Evolutionary conservation across 2,329 filamentous ascomycete genomes (phyloP), one percentile per base, ranked within the genome.

Genomic region (Clarireedia homoeocarpa): DNA sequence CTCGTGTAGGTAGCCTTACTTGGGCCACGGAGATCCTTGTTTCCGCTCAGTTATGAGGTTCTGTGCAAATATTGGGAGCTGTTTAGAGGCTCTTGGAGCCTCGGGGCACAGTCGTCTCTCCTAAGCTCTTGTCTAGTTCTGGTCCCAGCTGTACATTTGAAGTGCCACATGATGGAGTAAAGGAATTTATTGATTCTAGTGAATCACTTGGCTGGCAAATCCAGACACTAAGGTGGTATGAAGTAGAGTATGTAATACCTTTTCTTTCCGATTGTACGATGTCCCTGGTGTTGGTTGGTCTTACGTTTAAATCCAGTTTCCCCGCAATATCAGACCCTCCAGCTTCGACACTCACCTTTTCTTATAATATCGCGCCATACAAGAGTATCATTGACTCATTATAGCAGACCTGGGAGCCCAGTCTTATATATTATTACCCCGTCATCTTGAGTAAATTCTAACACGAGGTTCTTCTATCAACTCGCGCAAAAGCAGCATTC

Each of bases 311-410:
- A 34, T 27, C 24, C 30, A 38, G 9, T 30, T 45, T 56, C 40
- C 40, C 48, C 48, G 53, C 42, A 47, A 52, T 52, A 47, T 56
- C 48, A 36, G 9, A 47, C 27, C 36, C 40, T 34, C 45, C 15
- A 17, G 24, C n/a, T 47, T 34, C n/a, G n/a, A 24, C 17, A 20
- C 23, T 40, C 38, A 51, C 6, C 7, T 15, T 42, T 26, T 34
- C 42, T 26, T 24, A 30, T 9, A 42, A 24, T 20, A 55, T 55
- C 46, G 49, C 46, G 46, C 39, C 49, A 55, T 55, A n/a, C 10
- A 34, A 49, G 42, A 36, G 30, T 12, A n/a, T 42, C 39, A 42
- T 17, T 42, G 17, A 17, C 17, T 42, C 15, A 42, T n/a, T n/a
- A 20, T 5, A 42, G 15, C 15, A 17, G 39, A 20, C 20, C 20